phyloP scores from a whole-genome alignment of 169 alveolate genomes.

The Amoebophrya sp. region DNA sequence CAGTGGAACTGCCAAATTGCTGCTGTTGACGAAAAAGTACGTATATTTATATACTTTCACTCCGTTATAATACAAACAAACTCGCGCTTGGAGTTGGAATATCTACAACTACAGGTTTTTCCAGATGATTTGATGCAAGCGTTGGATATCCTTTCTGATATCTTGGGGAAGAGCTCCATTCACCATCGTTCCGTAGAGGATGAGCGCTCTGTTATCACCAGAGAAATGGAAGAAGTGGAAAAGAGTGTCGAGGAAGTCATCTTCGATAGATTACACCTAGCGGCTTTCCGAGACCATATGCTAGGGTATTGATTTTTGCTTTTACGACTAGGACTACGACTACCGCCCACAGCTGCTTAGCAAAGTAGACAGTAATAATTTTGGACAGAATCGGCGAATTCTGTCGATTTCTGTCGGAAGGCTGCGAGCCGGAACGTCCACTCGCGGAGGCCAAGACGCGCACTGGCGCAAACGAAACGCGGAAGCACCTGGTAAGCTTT shows the following conservation, averaged over 20 bases:
- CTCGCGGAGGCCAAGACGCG: too few relatives aligned
- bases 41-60: slow-evolving; percentile 36
- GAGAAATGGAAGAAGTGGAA: slow-evolving; percentile 90
- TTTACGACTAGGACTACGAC: too few relatives aligned
- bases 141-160: slow-evolving; percentile 84
- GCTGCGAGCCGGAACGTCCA: too few relatives aligned
- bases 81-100: slow-evolving; percentile 8
- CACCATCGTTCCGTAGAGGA: slow-evolving; percentile 35
- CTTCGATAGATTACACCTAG: slow-evolving; percentile 75
- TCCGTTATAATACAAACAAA: slow-evolving; percentile 27
- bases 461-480: too few relatives aligned
- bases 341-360: too few relatives aligned
- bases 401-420: too few relatives aligned
- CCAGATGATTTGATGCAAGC: slow-evolving; percentile 37
- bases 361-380: too few relatives aligned
- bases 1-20: neutral
- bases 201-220: slow-evolving; percentile 82
- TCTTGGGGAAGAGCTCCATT: slow-evolving; percentile 53
- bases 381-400: too few relatives aligned
- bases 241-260: slow-evolving; percentile 59
- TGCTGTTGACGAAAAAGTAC: neutral
- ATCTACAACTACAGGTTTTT: neutral
- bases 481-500: too few relatives aligned
- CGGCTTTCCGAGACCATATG: slow-evolving; percentile 48
- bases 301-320: too few relatives aligned